Evolutionary conservation across 805 yeast species (phyloP).

Genomic region (Pachysolen tannophilus): DNA sequence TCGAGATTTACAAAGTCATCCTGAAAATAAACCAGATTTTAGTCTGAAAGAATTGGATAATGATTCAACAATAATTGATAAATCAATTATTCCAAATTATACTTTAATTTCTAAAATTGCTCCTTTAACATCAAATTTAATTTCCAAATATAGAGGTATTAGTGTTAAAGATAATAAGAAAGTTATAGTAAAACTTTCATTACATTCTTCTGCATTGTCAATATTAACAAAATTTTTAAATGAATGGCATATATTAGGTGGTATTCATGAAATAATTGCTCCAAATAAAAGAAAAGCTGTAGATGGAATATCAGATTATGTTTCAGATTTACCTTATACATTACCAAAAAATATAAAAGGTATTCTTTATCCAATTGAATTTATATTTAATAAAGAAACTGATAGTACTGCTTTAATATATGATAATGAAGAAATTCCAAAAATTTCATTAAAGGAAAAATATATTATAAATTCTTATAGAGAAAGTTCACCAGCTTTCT

Average conservation of each 20-base stretch:
- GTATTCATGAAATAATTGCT: neutral
- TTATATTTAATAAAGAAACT: conserved; percentile 1
- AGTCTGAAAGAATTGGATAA: conserved; percentile 4
- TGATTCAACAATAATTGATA: conserved; percentile 4
- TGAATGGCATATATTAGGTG: conserved; percentile 8
- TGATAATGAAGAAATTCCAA: neutral
- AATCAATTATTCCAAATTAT: conserved; percentile 6
- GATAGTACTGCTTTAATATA: conserved; percentile 6
- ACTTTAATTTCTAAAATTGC: conserved; percentile 3
- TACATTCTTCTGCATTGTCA: conserved; percentile 6
- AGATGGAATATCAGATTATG: conserved; percentile 3
- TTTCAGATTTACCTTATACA: neutral
- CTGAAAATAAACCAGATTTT: too few relatives aligned
- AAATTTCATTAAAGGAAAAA: neutral
- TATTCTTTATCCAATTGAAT: conserved; percentile 4
- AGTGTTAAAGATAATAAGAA: neutral
- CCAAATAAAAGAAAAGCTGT: conserved; percentile 2
- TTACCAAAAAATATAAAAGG: conserved; percentile 5
- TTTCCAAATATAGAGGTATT: conserved; percentile 5
- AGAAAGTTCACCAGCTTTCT: conserved; percentile 5
- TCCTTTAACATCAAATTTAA: conserved; percentile 2
- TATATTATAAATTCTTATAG: neutral
- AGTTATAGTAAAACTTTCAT: conserved; percentile 5
- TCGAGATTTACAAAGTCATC: too few relatives aligned
- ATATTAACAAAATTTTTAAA: conserved; percentile 6